phyloP scores from a whole-genome alignment of 208 protist genomes.

The Acanthamoeba rhysodes region DNA sequence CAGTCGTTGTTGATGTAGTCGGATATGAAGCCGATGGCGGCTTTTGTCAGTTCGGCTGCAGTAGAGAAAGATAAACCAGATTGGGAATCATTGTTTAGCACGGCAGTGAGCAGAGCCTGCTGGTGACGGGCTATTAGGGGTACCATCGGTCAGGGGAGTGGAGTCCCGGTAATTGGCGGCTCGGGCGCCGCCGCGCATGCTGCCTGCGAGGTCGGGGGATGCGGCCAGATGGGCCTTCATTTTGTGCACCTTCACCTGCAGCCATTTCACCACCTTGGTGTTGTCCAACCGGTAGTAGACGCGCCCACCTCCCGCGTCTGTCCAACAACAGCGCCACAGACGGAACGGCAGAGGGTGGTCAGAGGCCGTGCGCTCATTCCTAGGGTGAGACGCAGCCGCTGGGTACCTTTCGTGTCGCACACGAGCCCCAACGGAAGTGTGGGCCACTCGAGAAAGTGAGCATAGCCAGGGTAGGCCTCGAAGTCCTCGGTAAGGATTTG shows the following conservation, averaged over 20 bases:
- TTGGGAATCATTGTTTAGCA: no score
- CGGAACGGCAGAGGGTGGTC: no score
- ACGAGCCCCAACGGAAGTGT: background rate
- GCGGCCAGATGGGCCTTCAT: background rate
- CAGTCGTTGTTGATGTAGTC: slow-evolving; percentile 42
- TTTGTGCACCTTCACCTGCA: slow-evolving; percentile 8
- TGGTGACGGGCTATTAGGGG: background rate
- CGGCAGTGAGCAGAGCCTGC: background rate
- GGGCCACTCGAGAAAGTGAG: background rate
- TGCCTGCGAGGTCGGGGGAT: slow-evolving; percentile 5
- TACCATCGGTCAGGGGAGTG: background rate
- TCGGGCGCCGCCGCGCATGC: background rate
- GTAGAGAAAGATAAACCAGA: background rate
- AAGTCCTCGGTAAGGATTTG: slow-evolving; percentile 36
- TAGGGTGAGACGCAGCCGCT: background rate
- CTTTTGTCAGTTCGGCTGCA: background rate
- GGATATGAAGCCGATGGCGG: background rate
- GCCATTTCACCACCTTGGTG: slow-evolving; percentile 32
- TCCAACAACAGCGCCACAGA: background rate
- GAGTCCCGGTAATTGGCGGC: background rate
- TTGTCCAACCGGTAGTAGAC: slow-evolving; percentile 23
- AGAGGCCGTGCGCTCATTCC: background rate
- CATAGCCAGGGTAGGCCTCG: slow-evolving; percentile 37
- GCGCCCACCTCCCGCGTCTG: background rate
- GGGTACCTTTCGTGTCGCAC: slow-evolving; percentile 31